Evolutionary conservation across 148 eudicot genomes (phyloP).

Genomic region (Vaccinium macrocarpon): DNA sequence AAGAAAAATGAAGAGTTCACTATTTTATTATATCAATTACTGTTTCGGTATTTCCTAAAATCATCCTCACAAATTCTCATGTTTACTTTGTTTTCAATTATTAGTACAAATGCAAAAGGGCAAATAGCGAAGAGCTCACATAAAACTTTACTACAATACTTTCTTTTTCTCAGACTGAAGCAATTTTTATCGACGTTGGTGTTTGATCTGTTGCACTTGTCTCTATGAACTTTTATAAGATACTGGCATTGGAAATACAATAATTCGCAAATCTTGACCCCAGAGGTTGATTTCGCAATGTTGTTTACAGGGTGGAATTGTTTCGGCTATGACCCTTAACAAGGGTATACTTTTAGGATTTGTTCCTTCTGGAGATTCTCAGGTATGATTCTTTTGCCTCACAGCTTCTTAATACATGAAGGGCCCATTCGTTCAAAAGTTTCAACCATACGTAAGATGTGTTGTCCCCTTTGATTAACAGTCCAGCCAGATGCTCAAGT

Average conservation of each 20-base stretch:
- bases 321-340: conserved; percentile 91
- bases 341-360: conserved; percentile 90
- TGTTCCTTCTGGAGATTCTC: conserved; percentile 79
- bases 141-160: neutral
- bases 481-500: neutral
- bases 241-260: neutral
- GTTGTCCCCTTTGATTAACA: neutral
- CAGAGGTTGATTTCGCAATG: neutral
- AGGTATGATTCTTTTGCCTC: conserved; percentile 42
- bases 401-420: neutral
- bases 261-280: neutral
- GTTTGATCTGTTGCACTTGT: conserved; percentile 9
- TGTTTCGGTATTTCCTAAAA: neutral
- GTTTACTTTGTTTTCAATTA: neutral
- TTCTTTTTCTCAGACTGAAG: neutral
- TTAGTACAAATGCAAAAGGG: neutral
- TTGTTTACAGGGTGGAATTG: conserved; percentile 77
- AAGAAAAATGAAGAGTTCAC: neutral
- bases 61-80: neutral
- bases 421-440: neutral
- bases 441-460: too few species aligned
- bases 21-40: neutral
- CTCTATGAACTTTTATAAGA: neutral
- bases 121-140: neutral
- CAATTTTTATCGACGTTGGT: conserved; percentile 11